Evolutionary conservation across 129 eudicot genomes (phyloP), one percentile per base, ranked within the genome.

Genomic region (Helichrysum umbraculigerum): DNA sequence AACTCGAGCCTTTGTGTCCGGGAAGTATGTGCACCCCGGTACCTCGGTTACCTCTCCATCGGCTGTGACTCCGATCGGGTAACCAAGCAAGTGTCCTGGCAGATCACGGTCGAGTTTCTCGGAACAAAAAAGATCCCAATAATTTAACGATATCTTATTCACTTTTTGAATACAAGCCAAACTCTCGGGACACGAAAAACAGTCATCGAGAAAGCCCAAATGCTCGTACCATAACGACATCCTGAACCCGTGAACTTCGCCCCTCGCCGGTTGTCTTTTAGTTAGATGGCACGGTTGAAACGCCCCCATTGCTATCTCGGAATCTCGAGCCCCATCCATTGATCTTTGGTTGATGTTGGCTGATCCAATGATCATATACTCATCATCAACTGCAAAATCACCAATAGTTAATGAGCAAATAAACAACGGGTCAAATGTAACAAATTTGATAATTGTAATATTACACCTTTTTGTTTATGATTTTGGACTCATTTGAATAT

Each of bases 251-350:
- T 89, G 83, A 68, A 91, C 64, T 11, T 92, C 86, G 19, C 96
- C 97, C 80, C 96, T 85, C 1, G 91, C 91, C 28, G 87, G 86
- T 35, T 84, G 79, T 33, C 72, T 42, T 73, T 69, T 77, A 0
- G 89, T 59, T 9, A 89, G 74, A 73, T 92, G 96, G 39, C 84
- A 79, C 2, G 96, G 91, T 72, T 92, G 98, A 86, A 79, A 92
- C 2, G 88, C 98, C 71, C 98, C 96, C 98, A 92, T 92, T 1
- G 98, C 98, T 22, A 92, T 92, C 75, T 92, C 98, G 0, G 98
- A 84, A 77, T 92, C 96, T 42, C 98, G 81, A 2, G 88, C 93
- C 34, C 98, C 96, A 8, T 86, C 96, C 98, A 92, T 84, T 35
- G 98, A 92, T 67, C 96, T 84, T 66, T 89, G 89, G 77, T 89